Conservation (phyloP, 2,329 filamentous ascomycete species). For the Fusarium irregulare region DNA sequence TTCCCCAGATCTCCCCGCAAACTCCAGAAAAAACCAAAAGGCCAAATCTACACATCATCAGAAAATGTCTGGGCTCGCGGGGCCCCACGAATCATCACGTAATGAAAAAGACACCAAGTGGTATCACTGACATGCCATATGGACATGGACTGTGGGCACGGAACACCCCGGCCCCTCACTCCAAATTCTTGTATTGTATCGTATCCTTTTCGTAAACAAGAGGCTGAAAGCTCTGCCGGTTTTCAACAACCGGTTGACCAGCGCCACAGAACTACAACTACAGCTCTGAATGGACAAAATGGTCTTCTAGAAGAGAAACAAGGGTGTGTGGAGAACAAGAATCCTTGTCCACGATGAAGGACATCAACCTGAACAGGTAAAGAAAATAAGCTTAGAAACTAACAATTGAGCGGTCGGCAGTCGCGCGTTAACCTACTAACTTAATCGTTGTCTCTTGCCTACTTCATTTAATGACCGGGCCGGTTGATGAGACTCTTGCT, state of each 20-base stretch:
- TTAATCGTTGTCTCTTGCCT: slow-evolving; percentile 18
- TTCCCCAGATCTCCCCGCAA: slow-evolving; percentile 31
- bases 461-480: slow-evolving; percentile 35
- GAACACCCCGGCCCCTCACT: slow-evolving; percentile 23
- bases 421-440: slow-evolving; percentile 4
- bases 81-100: slow-evolving; percentile 45
- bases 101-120: slow-evolving; percentile 38
- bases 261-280: slow-evolving; percentile 24
- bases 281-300: slow-evolving; percentile 21
- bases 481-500: slow-evolving; percentile 22
- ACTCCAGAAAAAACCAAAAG: slow-evolving; percentile 40
- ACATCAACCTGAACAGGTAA: background rate
- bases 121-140: slow-evolving; percentile 16
- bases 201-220: background rate
- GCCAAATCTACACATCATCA: slow-evolving; percentile 27
- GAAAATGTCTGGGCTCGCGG: slow-evolving; percentile 35
- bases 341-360: slow-evolving; percentile 29
- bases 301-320: slow-evolving; percentile 28
- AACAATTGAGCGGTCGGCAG: slow-evolving; percentile 11
- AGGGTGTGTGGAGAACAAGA: slow-evolving; percentile 24
- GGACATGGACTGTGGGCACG: slow-evolving; percentile 22
- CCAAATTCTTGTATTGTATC: background rate
- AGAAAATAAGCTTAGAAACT: slow-evolving; percentile 30
- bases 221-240: slow-evolving; percentile 17
- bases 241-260: slow-evolving; percentile 1